Conservation (phyloP, 768 basidiomycete genomes). For the Boletus rex-veris region DNA sequence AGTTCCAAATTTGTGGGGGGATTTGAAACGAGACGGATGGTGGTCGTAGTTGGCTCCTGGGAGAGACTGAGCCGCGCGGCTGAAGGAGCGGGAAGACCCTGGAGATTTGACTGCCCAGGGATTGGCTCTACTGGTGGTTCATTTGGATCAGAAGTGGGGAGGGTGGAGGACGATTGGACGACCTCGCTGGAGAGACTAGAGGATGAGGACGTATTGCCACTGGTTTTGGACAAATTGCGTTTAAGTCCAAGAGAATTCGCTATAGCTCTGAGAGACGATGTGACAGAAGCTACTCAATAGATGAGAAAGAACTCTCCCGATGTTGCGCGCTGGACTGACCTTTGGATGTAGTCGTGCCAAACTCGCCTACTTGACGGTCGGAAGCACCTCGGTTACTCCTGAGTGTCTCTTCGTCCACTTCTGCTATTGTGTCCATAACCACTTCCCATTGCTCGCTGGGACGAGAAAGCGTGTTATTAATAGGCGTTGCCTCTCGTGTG, state of each 20-base stretch:
- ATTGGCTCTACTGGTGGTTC: constrained; percentile 42
- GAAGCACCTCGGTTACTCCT: constrained; percentile 42
- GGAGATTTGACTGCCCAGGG: constrained; percentile 56
- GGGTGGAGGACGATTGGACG: constrained; percentile 24
- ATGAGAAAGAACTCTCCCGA: not conserved
- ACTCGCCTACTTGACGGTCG: constrained; percentile 53
- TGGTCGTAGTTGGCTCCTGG: constrained; percentile 43
- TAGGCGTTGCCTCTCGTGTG: constrained; percentile 12
- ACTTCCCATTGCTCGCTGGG: constrained; percentile 84
- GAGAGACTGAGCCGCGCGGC: constrained; percentile 63
- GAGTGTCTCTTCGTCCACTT: constrained; percentile 50
- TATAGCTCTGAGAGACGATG: constrained; percentile 71
- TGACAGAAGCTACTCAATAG: constrained; percentile 47
- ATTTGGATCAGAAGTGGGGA: constrained; percentile 27
- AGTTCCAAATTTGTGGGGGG: constrained; percentile 18
- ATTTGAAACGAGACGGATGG: constrained; percentile 45
- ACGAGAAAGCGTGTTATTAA: constrained; percentile 38
- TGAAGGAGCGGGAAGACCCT: constrained; percentile 57
- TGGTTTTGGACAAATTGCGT: constrained; percentile 33
- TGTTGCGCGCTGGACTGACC: constrained; percentile 36
- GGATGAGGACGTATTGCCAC: constrained; percentile 27
- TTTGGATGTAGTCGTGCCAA: constrained; percentile 68
- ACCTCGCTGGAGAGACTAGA: constrained; percentile 25
- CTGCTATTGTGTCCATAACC: constrained; percentile 79
- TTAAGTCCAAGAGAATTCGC: constrained; percentile 76